A percentile compares a stretch with the other conserved stretches of the same genome.
Evolutionary conservation across 78 protist species (phyloP).

Genomic region (Tieghemostelium lacteum): DNA sequence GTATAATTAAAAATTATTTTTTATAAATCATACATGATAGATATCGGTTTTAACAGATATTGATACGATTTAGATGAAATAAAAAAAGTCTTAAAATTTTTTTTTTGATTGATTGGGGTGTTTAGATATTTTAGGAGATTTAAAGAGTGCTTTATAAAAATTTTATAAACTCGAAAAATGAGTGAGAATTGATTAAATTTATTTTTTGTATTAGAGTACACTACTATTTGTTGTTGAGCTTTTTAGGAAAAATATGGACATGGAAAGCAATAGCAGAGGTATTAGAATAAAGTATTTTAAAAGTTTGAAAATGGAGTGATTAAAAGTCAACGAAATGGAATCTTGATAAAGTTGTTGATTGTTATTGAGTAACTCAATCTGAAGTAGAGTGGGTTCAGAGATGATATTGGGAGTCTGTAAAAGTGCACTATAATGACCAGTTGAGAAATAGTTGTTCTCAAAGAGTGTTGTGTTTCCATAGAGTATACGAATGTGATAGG

Average conservation of each 20-base stretch:
- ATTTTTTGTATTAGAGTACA: too few relatives aligned
- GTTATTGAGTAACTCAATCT: neutral
- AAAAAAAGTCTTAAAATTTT: too few relatives aligned
- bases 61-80: too few relatives aligned
- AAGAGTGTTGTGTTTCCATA: slow-evolving; percentile 3
- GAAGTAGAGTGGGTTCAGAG: neutral
- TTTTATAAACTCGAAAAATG: slow-evolving; percentile 7
- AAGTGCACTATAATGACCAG: slow-evolving; percentile 1
- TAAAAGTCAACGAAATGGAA: slow-evolving; percentile 9
- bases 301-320: slow-evolving; percentile 22
- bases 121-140: slow-evolving; percentile 37
- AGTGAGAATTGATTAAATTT: too few relatives aligned
- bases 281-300: slow-evolving; percentile 38
- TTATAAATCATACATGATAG: too few relatives aligned
- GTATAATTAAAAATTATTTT: too few relatives aligned
- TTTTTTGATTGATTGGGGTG: too few relatives aligned
- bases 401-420: neutral
- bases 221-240: too few relatives aligned
- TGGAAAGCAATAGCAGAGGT: too few relatives aligned
- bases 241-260: too few relatives aligned
- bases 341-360: slow-evolving; percentile 3
- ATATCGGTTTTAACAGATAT: too few relatives aligned
- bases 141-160: neutral
- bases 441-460: neutral
- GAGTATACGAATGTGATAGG: neutral